These are phyloP conservation scores for Leccinum sublutescens DNA, from an alignment of 768 basidiomycete genomes.

Conservation along the genomic window DNA sequence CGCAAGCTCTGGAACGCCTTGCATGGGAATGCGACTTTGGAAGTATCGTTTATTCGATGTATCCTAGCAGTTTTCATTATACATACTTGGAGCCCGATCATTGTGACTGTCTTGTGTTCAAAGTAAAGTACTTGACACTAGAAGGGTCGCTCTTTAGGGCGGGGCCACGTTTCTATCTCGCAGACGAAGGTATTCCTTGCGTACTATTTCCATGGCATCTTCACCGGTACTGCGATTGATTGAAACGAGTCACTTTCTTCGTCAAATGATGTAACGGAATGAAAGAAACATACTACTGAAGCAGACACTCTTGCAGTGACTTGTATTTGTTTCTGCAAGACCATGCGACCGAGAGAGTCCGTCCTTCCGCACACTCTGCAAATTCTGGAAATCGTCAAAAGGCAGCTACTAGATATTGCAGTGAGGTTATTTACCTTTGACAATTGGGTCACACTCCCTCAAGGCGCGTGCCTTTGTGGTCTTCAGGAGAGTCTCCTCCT, in stretches of 20 bases:
- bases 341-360: constrained; percentile 85
- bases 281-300: constrained; percentile 60
- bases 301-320: constrained; percentile 74
- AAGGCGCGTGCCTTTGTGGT: constrained; percentile 77
- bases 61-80: constrained; percentile 8
- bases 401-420: not conserved
- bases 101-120: not conserved
- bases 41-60: constrained; percentile 4
- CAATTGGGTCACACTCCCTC: constrained; percentile 71
- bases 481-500: constrained; percentile 84
- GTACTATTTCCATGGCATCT: constrained; percentile 70
- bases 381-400: constrained; percentile 53
- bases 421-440: constrained; percentile 50
- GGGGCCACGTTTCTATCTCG: constrained; percentile 38
- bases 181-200: constrained; percentile 70
- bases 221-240: constrained; percentile 56
- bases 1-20: not conserved
- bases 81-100: not conserved
- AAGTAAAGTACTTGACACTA: not conserved
- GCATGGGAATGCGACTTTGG: not conserved
- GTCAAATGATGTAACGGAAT: not conserved
- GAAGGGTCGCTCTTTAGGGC: not conserved
- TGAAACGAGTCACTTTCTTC: not conserved
- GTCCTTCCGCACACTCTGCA: constrained; percentile 78
- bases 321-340: constrained; percentile 70